Evolutionary conservation across 2,329 filamentous ascomycete species (phyloP).

Genomic region (Pleoardoris graminearum): DNA sequence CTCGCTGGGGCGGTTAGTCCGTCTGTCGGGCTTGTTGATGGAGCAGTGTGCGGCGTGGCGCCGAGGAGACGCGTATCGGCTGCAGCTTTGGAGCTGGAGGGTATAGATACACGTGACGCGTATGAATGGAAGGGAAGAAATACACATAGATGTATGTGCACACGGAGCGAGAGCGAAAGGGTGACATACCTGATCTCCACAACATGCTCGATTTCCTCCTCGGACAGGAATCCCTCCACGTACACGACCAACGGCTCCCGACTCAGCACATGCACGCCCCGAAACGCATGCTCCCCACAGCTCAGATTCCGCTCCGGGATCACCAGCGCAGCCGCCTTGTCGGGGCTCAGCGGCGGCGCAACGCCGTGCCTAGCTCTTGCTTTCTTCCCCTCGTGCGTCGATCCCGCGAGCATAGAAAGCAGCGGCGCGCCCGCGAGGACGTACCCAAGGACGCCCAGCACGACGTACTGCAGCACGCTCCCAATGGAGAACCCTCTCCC

Average conservation of each 20-base stretch:
- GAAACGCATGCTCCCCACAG: conserved; percentile 46
- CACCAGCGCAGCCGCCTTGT: conserved; percentile 45
- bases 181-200: conserved; percentile 55
- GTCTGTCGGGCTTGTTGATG: too few relatives aligned
- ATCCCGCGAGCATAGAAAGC: conserved; percentile 20
- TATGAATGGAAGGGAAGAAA: not conserved
- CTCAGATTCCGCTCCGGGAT: conserved; percentile 45
- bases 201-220: conserved; percentile 55
- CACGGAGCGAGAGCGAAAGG: not conserved
- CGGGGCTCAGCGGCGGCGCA: conserved; percentile 8
- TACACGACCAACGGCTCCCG: conserved; percentile 61
- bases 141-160: not conserved
- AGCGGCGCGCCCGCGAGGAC: conserved; percentile 44
- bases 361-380: conserved; percentile 6
- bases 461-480: conserved; percentile 36
- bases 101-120: not conserved
- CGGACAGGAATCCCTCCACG: conserved; percentile 59
- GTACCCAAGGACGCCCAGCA: conserved; percentile 36
- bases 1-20: too few relatives aligned
- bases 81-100: too few relatives aligned
- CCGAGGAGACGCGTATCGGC: too few relatives aligned
- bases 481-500: conserved; percentile 15
- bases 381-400: not conserved
- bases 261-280: conserved; percentile 54
- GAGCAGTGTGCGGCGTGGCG: too few relatives aligned